phyloP scores from a whole-genome alignment of 352 stramenopile species.

The Pythium plurisporium region DNA sequence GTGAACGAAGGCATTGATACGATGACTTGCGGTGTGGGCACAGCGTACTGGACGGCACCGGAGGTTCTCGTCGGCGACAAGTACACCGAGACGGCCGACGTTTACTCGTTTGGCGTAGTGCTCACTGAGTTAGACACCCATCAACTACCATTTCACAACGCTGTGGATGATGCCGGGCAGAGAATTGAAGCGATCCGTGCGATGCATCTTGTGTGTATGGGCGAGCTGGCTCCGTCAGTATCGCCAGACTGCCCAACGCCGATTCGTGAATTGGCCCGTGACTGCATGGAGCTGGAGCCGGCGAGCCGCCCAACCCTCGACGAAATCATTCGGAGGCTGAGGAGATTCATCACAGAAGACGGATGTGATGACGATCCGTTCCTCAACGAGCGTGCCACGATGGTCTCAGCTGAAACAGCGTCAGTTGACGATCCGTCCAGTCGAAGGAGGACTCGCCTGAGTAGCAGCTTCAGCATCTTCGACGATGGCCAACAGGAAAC shows the following conservation, averaged over 20 bases:
- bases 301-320: conserved; percentile 24
- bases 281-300: conserved; percentile 25
- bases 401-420: background rate
- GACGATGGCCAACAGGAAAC: background rate
- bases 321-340: conserved; percentile 22
- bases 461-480: conserved; percentile 10
- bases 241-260: conserved; percentile 12
- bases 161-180: conserved; percentile 3
- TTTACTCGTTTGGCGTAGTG: conserved; percentile 37
- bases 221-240: conserved; percentile 25
- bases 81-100: conserved; percentile 33
- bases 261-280: conserved; percentile 20
- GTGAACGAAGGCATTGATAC: conserved; percentile 12
- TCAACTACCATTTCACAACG: conserved; percentile 24
- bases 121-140: conserved; percentile 29
- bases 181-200: conserved; percentile 19
- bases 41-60: conserved; percentile 38
- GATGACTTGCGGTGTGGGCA: conserved; percentile 38
- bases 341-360: background rate
- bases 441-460: conserved; percentile 2
- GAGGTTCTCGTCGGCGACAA: conserved; percentile 35
- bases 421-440: background rate
- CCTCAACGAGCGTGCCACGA: background rate
- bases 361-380: background rate
- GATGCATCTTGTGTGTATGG: conserved; percentile 23